phyloP scores from a whole-genome alignment of 2,329 filamentous ascomycete genomes.

The Hymenoscyphus fraxineus region DNA sequence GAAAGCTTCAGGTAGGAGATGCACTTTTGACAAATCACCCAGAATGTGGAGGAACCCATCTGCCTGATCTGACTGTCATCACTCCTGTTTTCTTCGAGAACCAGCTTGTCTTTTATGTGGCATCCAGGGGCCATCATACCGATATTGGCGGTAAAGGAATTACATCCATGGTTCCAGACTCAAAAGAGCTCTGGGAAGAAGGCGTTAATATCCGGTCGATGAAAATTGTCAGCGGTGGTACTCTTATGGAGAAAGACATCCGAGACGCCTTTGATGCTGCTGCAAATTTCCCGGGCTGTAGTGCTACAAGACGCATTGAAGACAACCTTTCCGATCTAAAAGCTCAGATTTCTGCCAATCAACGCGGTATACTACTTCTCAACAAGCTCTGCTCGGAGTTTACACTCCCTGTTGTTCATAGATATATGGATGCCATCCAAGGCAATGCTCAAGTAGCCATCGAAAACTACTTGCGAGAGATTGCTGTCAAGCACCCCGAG shows the following conservation, averaged over 20 bases:
- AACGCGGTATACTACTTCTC: constrained; percentile 76
- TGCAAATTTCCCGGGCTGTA: constrained; percentile 53
- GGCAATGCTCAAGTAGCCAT: constrained; percentile 73
- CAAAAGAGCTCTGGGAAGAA: constrained; percentile 56
- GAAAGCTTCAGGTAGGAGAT: constrained; percentile 70
- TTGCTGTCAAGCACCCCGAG: constrained; percentile 57
- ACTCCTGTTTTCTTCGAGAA: constrained; percentile 70
- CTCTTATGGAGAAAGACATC: constrained; percentile 68
- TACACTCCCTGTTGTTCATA: constrained; percentile 52
- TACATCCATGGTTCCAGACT: constrained; percentile 70
- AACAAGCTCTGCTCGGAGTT: constrained; percentile 63
- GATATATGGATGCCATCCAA: constrained; percentile 79
- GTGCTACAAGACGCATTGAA: constrained; percentile 68
- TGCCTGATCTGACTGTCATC: constrained; percentile 79
- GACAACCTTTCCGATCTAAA: constrained; percentile 84
- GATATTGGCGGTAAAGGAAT: constrained; percentile 70
- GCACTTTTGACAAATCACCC: constrained; percentile 68
- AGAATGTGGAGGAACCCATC: constrained; percentile 66
- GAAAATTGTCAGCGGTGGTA: constrained; percentile 68
- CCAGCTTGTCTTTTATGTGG: constrained; percentile 79
- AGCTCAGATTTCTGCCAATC: constrained; percentile 79
- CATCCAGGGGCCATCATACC: constrained; percentile 70
- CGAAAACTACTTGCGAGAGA: constrained; percentile 65
- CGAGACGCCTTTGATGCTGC: constrained; percentile 33
- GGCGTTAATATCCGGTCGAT: constrained; percentile 59